Evolutionary conservation across 805 yeast genomes (phyloP).

Genomic region (Metschnikowia colocasiae): DNA sequence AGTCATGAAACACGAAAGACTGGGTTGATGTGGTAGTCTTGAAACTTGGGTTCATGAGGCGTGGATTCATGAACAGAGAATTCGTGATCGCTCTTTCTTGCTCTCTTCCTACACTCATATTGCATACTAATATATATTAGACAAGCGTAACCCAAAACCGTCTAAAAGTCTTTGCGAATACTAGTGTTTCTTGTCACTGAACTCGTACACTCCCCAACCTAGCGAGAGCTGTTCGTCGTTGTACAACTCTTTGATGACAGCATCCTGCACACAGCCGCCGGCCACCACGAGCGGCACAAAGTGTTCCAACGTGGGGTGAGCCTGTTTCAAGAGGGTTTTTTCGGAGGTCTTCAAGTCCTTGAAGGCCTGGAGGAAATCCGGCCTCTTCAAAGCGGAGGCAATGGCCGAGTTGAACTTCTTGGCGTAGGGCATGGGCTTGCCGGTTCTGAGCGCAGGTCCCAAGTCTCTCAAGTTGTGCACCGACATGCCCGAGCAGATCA

Average conservation of each 20-base stretch:
- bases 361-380: conserved; percentile 35
- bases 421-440: conserved; percentile 43
- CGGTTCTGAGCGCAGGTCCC: conserved; percentile 21
- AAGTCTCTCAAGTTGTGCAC: conserved; percentile 70
- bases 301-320: conserved; percentile 80
- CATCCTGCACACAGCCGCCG: conserved; percentile 34
- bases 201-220: conserved; percentile 71
- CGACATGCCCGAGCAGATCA: conserved; percentile 73
- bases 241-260: conserved; percentile 43
- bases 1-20: too few species aligned
- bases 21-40: too few species aligned
- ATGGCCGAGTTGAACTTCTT: conserved; percentile 49
- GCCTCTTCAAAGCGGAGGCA: conserved; percentile 29
- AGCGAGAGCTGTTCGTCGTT: conserved; percentile 42
- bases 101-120: neutral
- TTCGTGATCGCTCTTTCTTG: too few species aligned
- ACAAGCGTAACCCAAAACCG: too few species aligned
- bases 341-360: conserved; percentile 30
- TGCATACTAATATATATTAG: conserved; percentile 1
- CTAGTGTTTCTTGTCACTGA: conserved; percentile 20
- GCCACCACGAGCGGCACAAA: conserved; percentile 63
- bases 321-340: conserved; percentile 36
- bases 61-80: too few species aligned
- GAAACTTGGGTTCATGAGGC: too few species aligned
- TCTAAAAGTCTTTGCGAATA: too few species aligned